These are phyloP conservation scores for Ophiocordyceps camponoti-floridani DNA, from an alignment of 2,329 filamentous ascomycete genomes.

Conservation along the genomic window DNA sequence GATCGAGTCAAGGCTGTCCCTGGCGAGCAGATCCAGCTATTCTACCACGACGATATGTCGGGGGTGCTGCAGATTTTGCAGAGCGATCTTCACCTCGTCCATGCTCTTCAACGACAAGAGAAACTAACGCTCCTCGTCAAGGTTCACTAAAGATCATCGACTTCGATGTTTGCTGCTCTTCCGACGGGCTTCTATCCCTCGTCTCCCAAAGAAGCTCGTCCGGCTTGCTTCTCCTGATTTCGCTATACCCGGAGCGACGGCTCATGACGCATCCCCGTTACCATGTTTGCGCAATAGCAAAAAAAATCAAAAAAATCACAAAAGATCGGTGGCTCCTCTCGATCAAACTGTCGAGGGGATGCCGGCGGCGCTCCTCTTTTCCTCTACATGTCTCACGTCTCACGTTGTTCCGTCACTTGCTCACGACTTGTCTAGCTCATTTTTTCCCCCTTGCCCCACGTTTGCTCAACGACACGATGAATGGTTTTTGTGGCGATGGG, in stretches of 20 bases:
- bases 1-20: conserved; percentile 62
- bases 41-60: conserved; percentile 71
- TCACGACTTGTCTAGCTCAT: not conserved
- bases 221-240: not conserved
- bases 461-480: not conserved
- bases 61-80: conserved; percentile 58
- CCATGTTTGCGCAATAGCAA: not conserved
- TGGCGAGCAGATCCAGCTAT: conserved; percentile 56
- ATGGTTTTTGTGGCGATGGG: not conserved
- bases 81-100: conserved; percentile 65
- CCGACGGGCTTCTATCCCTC: not conserved
- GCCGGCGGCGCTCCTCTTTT: not conserved
- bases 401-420: not conserved
- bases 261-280: not conserved
- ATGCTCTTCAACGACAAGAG: conserved; percentile 66
- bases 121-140: conserved; percentile 69
- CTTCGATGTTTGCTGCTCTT: not conserved
- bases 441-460: not conserved
- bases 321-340: not conserved
- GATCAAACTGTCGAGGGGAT: not conserved
- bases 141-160: conserved; percentile 17
- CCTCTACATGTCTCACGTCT: not conserved
- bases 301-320: not conserved
- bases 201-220: not conserved
- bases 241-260: not conserved